phyloP scores from a whole-genome alignment of 2,329 filamentous ascomycete genomes.

The Trichocomaceae sp. region DNA sequence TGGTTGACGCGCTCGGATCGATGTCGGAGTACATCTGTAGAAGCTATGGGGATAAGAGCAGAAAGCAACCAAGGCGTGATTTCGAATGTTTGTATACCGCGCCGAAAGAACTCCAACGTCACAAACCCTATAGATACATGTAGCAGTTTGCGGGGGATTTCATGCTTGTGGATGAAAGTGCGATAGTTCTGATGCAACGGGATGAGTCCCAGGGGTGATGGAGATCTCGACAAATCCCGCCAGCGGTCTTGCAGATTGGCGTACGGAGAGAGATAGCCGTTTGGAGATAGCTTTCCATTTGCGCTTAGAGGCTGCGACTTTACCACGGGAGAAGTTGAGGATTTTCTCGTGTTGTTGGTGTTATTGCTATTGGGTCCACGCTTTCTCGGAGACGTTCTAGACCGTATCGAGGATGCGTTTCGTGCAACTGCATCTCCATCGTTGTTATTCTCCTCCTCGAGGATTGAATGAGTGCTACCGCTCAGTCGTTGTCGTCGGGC shows the following conservation, averaged over 20 bases:
- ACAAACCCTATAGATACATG: conserved; percentile 97
- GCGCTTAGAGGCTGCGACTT: conserved; percentile 30
- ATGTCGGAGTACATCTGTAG: conserved; percentile 76
- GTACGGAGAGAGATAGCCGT: conserved; percentile 64
- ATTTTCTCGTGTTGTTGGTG: conserved; percentile 36
- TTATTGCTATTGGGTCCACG: conserved; percentile 41
- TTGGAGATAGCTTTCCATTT: conserved; percentile 39
- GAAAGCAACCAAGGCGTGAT: conserved; percentile 81
- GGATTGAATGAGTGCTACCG: conserved; percentile 53
- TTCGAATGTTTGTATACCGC: conserved; percentile 65
- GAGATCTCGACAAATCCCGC: conserved; percentile 83
- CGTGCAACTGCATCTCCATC: conserved; percentile 55
- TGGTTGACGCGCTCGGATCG: conserved; percentile 74
- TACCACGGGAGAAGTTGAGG: conserved; percentile 27
- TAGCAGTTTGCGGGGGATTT: conserved; percentile 86
- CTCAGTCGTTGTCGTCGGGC: conserved; percentile 49
- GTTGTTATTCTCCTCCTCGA: conserved; percentile 48
- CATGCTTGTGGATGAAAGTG: conserved; percentile 89
- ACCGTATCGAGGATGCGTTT: conserved; percentile 50
- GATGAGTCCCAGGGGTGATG: conserved; percentile 86
- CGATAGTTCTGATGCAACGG: conserved; percentile 91
- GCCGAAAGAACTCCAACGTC: conserved; percentile 76
- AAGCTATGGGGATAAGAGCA: conserved; percentile 74
- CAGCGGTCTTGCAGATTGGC: conserved; percentile 59
- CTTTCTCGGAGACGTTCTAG: conserved; percentile 34